Evolutionary conservation across 257 asterid genomes (phyloP).

Genomic region (Coffea canephora): DNA sequence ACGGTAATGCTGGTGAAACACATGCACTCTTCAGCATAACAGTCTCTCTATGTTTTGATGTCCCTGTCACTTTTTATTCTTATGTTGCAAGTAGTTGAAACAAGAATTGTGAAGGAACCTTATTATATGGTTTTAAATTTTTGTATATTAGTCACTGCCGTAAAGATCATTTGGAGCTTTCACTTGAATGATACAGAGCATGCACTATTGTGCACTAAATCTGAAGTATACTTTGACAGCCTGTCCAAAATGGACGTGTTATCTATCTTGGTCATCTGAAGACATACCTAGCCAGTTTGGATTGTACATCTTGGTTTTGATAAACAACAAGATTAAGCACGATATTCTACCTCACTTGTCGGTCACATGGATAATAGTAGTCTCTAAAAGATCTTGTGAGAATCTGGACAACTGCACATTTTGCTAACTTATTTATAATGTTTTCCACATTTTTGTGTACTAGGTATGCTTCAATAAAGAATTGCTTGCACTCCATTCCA

Average conservation of each 20-base stretch:
- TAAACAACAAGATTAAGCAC: not conserved
- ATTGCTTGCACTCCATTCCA: slow-evolving; percentile 71
- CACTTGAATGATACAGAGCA: not conserved
- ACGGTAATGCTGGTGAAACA: not conserved
- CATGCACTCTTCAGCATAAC: not conserved
- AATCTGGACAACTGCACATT: not conserved
- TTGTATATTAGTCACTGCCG: not conserved
- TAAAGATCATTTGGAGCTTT: not conserved
- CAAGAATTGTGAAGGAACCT: not conserved
- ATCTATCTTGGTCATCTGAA: not conserved
- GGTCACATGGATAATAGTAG: not conserved
- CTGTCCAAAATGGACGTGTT: not conserved
- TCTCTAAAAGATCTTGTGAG: not conserved
- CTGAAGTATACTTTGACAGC: not conserved
- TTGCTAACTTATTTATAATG: slow-evolving; percentile 5
- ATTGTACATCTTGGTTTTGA: not conserved
- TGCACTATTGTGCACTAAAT: not conserved
- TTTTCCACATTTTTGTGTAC: slow-evolving; percentile 4
- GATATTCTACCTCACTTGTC: not conserved
- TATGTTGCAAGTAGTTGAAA: not conserved
- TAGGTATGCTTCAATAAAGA: slow-evolving; percentile 68
- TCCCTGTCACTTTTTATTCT: not conserved
- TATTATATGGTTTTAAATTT: not conserved
- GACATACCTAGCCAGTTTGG: not conserved
- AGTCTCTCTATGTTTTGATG: not conserved